phyloP scores from a whole-genome alignment of 2,329 filamentous ascomycete species.

The Stagonosporopsis chrysanthemi region DNA sequence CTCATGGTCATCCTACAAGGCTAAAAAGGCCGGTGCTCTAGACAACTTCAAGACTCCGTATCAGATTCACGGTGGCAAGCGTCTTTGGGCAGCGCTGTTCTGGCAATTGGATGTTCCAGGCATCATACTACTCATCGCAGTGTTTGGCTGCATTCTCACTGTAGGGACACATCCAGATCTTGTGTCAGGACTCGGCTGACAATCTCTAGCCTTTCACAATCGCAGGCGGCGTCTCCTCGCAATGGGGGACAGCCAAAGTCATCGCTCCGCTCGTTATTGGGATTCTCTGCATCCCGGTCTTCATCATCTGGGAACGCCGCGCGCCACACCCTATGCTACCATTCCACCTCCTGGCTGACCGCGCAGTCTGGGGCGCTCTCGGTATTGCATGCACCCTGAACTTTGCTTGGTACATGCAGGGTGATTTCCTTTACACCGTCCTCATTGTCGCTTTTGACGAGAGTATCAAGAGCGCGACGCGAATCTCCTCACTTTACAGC shows the following conservation, averaged over 20 bases:
- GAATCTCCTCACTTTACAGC: conserved; percentile 67
- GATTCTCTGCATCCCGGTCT: conserved; percentile 57
- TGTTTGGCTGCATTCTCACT: conserved; percentile 58
- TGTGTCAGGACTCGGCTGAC: neutral
- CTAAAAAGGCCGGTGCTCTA: conserved; percentile 60
- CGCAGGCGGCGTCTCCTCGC: conserved; percentile 57
- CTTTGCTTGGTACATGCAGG: conserved; percentile 65
- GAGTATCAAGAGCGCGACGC: conserved; percentile 62
- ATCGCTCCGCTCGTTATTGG: conserved; percentile 62
- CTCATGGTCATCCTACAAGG: conserved; percentile 59
- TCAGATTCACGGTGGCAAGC: conserved; percentile 51
- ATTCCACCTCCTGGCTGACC: conserved; percentile 68
- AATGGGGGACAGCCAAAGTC: conserved; percentile 62
- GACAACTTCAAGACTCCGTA: conserved; percentile 55
- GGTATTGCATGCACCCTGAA: conserved; percentile 58
- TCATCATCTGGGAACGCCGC: conserved; percentile 62
- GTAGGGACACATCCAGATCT: neutral
- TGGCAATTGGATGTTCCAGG: conserved; percentile 64
- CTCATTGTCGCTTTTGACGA: conserved; percentile 69
- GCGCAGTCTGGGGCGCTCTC: conserved; percentile 69
- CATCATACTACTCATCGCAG: conserved; percentile 55
- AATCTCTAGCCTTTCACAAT: conserved; percentile 56
- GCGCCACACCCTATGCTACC: conserved; percentile 63
- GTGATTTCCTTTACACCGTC: conserved; percentile 70
- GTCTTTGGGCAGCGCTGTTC: conserved; percentile 57